Conservation (phyloP, 306 rosid species). For the Morella rubra region DNA sequence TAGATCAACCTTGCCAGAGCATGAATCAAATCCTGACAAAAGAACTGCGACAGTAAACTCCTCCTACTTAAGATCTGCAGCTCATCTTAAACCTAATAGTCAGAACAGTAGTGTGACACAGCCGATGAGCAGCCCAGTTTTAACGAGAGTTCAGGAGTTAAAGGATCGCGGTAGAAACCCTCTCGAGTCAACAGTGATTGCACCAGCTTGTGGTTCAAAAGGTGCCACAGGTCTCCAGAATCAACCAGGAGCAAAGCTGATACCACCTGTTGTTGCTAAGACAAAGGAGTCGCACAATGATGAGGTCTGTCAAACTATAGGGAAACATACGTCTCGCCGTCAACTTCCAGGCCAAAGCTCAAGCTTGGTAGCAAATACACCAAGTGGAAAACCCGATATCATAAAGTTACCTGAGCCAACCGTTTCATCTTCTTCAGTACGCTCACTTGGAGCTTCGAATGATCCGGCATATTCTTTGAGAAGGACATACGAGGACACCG, state of each 20-base stretch:
- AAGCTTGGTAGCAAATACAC: slow-evolving; percentile 8
- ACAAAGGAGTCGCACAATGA: slow-evolving; percentile 21
- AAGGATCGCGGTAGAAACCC: slow-evolving; percentile 8
- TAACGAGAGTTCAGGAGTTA: slow-evolving; percentile 12
- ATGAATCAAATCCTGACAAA: slow-evolving; percentile 21
- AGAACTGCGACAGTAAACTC: slow-evolving; percentile 26
- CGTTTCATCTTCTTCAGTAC: slow-evolving; percentile 33
- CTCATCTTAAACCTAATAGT: slow-evolving; percentile 22
- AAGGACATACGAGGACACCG: slow-evolving; percentile 33
- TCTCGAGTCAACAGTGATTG: slow-evolving; percentile 18
- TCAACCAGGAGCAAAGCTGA: slow-evolving; percentile 13
- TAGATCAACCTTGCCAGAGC: slow-evolving; percentile 7
- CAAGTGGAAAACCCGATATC: slow-evolving; percentile 22
- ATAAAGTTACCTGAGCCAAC: slow-evolving; percentile 3
- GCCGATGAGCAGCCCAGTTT: slow-evolving; percentile 4
- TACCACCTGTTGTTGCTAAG: slow-evolving; percentile 25
- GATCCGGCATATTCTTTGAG: slow-evolving; percentile 20
- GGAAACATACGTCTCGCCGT: slow-evolving; percentile 8
- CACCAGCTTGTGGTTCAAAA: slow-evolving; percentile 18
- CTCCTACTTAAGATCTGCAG: slow-evolving; percentile 38
- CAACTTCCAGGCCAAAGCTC: slow-evolving; percentile 19
- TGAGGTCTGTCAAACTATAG: slow-evolving; percentile 31
- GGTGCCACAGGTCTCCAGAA: slow-evolving; percentile 18
- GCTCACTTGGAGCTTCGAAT: slow-evolving; percentile 55
- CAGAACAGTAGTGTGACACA: slow-evolving; percentile 14